Percentiles rank a stretch among this genome's conserved stretches.
phyloP scores from a whole-genome alignment of 75 land plant genomes.

The Ceratopteris richardii region DNA sequence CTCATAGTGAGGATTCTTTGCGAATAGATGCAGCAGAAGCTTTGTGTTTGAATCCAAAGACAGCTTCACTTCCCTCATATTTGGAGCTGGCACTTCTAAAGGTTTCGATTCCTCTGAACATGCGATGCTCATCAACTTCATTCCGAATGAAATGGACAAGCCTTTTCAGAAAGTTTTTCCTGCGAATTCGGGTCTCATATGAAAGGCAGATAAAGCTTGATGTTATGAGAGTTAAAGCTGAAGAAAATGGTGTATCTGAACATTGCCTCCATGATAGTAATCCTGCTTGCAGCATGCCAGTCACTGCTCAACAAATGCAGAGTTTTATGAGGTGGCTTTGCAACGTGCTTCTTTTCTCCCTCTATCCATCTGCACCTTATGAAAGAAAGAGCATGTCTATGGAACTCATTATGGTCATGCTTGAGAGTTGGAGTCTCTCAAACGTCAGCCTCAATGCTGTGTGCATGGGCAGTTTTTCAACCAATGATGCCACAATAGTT shows the following conservation, averaged over 20 bases:
- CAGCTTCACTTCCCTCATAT: slow-evolving; percentile 77
- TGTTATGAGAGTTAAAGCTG: not conserved
- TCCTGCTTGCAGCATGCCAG: slow-evolving; percentile 10
- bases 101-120: slow-evolving; percentile 79
- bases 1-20: slow-evolving; percentile 77
- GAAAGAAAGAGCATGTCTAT: slow-evolving; percentile 96
- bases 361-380: slow-evolving; percentile 99
- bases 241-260: slow-evolving; percentile 3
- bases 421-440: slow-evolving; percentile 45
- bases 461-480: slow-evolving; percentile 46
- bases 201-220: slow-evolving; percentile 57
- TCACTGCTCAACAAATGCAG: slow-evolving; percentile 31
- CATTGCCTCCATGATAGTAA: not conserved
- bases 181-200: slow-evolving; percentile 69
- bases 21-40: slow-evolving; percentile 93
- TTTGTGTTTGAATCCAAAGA: slow-evolving; percentile 89
- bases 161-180: slow-evolving; percentile 77
- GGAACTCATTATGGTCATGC: slow-evolving; percentile 70
- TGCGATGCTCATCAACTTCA: slow-evolving; percentile 89
- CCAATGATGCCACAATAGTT: slow-evolving; percentile 57
- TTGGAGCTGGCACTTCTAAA: slow-evolving; percentile 74
- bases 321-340: slow-evolving; percentile 89
- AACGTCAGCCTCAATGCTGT: slow-evolving; percentile 24
- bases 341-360: slow-evolving; percentile 63
- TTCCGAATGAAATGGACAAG: slow-evolving; percentile 98